Evolutionary conservation across 2,329 filamentous ascomycete genomes (phyloP), one percentile per base, ranked within the genome.

Genomic region (Cladosporium phlei): DNA sequence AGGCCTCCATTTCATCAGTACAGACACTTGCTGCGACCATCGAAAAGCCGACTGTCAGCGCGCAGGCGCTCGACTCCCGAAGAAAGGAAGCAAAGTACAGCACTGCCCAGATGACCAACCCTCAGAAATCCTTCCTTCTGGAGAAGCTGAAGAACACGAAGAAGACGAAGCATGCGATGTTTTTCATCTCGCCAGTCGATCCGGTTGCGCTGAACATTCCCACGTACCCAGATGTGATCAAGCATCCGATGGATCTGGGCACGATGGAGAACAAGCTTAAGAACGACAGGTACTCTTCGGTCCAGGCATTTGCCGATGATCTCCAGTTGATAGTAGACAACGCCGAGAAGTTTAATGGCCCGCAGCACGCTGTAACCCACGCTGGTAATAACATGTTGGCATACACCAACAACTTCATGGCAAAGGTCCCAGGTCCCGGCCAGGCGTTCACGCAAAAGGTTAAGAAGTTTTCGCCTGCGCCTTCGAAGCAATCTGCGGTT

Each of bases 181-280:
- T 84, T 46, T 97, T 95, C 70, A 77, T 80, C 53, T 77, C 82
- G 32, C 84, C 93, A 0, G 93, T 97, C 6, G 78, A 87, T 62
- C 79, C 77, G 29, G 71, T 91, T 19, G 87, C 85, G 66, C 77
- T 95, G 30, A 74, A 72, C 21, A 80, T 97, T 30, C 88, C 87
- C 46, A 82, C 80, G 2, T 86, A 88, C 52, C 86, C 85, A 53
- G 71, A 78, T 1, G 73, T 84, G 27, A 82, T 97, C 55, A 78
- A 82, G 28, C 77, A 83, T 22, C 90, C 90, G 0, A 90, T 95
- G 74, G 91, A 97, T 65, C 76, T 98, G 28, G 75, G 77, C 29
- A 84, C 84, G 8, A 86, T 98, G 60, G 91, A 97, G 61, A 74
- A 77, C 43, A 90, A 86, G 55, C 67, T 97, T 27, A 88, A 88